phyloP scores from a whole-genome alignment of 1,284 basidiomycete species.

The Trametes sp. region DNA sequence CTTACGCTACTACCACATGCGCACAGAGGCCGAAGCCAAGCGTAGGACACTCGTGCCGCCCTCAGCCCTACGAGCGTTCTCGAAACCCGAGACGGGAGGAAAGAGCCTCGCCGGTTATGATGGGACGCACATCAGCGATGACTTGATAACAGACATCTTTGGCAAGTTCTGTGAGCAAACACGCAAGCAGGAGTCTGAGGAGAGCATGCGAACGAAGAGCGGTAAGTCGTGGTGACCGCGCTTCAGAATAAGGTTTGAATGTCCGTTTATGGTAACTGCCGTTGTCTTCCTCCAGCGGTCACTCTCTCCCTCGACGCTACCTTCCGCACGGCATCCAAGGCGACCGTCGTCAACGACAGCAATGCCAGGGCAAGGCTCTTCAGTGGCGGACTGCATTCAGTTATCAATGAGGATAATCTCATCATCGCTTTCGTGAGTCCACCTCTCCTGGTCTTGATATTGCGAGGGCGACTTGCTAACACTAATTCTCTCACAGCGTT shows the following conservation, averaged over 20 bases:
- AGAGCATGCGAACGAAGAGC: not conserved
- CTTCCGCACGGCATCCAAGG: constrained; percentile 10
- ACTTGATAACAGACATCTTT: constrained; percentile 2
- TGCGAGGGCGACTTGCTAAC: not conserved
- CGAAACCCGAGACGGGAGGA: not conserved
- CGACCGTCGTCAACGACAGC: not conserved
- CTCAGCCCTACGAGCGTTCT: not conserved
- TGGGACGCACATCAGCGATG: not conserved
- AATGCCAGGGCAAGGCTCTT: not conserved
- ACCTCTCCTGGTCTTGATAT: not conserved
- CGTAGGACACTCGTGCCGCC: not conserved
- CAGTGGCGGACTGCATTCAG: constrained; percentile 4
- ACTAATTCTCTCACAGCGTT: not conserved
- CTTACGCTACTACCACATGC: not conserved
- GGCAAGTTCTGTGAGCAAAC: constrained; percentile 1
- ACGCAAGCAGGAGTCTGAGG: not conserved
- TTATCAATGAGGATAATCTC: not conserved
- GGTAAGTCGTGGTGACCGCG: not conserved
- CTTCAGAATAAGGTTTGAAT: not conserved
- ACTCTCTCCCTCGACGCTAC: constrained; percentile 14
- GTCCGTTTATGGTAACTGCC: not conserved
- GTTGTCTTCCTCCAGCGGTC: not conserved
- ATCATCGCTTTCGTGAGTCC: constrained; percentile 10
- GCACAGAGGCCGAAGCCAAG: not conserved
- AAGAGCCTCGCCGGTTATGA: constrained; percentile 5